Percentiles rank a stretch among this genome's conserved stretches.
phyloP scores from a whole-genome alignment of 371 early-diverging fungal genomes.

The Zychaea mexicana region DNA sequence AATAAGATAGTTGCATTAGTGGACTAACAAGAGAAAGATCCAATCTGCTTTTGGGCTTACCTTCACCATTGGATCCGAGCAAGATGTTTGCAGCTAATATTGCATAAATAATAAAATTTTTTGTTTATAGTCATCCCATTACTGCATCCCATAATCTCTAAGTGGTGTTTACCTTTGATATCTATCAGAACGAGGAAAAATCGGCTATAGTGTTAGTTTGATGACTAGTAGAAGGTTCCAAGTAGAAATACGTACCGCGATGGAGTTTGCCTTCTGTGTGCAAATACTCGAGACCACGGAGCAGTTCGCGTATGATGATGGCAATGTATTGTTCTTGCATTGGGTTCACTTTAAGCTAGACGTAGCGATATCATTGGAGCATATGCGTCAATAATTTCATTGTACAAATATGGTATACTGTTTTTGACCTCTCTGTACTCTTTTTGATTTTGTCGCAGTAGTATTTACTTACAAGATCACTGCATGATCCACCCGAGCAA shows the following conservation, averaged over 20 bases:
- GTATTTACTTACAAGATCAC: constrained; percentile 70
- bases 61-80: constrained; percentile 75
- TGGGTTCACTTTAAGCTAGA: constrained; percentile 77
- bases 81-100: constrained; percentile 89
- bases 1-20: neutral
- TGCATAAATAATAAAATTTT: neutral
- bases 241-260: constrained; percentile 74
- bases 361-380: neutral
- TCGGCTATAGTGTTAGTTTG: too few species aligned
- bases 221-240: too few species aligned
- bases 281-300: constrained; percentile 93
- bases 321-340: constrained; percentile 91
- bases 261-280: constrained; percentile 95
- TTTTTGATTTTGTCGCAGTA: neutral
- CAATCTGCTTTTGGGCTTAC: constrained; percentile 14
- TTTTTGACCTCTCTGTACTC: neutral
- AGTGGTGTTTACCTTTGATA: constrained; percentile 66
- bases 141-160: neutral
- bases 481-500: constrained; percentile 89
- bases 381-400: neutral
- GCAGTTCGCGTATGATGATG: constrained; percentile 88
- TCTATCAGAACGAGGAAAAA: constrained; percentile 43
- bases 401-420: neutral
- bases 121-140: constrained; percentile 1
- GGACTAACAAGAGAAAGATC: neutral